These are phyloP conservation scores for Epithemia pelagica DNA, from an alignment of 108 stramenopile species.

Conservation along the genomic window DNA sequence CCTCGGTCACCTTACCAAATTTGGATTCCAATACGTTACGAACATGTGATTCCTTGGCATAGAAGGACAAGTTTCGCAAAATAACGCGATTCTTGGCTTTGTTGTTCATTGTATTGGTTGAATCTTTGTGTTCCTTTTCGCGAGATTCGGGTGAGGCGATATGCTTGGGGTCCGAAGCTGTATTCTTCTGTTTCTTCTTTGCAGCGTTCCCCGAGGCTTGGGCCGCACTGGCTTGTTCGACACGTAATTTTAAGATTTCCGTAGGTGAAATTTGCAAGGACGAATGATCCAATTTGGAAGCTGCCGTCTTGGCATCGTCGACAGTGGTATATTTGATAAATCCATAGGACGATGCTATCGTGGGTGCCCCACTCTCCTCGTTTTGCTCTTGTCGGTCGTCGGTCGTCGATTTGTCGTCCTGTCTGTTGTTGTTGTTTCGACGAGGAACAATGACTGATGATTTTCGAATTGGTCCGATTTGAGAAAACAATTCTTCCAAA, in stretches of 20 bases:
- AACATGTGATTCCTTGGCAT: constrained; percentile 69
- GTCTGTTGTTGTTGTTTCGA: constrained; percentile 17
- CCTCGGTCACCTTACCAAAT: constrained; percentile 63
- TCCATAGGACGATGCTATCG: constrained; percentile 53
- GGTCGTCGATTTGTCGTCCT: constrained; percentile 4
- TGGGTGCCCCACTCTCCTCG: constrained; percentile 15
- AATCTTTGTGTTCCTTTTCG: neutral
- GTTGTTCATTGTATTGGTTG: constrained; percentile 9
- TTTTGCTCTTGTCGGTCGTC: constrained; percentile 8
- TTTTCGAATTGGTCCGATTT: constrained; percentile 80
- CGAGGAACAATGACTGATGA: constrained; percentile 54
- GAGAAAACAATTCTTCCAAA: constrained; percentile 67
- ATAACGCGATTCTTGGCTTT: constrained; percentile 78
- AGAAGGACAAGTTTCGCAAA: constrained; percentile 84
- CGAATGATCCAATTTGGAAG: constrained; percentile 36
- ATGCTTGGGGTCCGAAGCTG: neutral
- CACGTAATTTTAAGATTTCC: constrained; percentile 36
- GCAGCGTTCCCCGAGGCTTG: too few relatives aligned
- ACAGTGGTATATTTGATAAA: constrained; percentile 68
- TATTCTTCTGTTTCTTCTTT: neutral
- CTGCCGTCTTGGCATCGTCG: constrained; percentile 59
- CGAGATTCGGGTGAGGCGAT: neutral
- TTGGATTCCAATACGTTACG: constrained; percentile 42
- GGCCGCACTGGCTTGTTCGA: constrained; percentile 39
- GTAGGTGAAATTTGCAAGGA: constrained; percentile 43